Evolutionary conservation across 169 alveolate genomes (phyloP).

Genomic region (Plasmodium cynomolgi): DNA sequence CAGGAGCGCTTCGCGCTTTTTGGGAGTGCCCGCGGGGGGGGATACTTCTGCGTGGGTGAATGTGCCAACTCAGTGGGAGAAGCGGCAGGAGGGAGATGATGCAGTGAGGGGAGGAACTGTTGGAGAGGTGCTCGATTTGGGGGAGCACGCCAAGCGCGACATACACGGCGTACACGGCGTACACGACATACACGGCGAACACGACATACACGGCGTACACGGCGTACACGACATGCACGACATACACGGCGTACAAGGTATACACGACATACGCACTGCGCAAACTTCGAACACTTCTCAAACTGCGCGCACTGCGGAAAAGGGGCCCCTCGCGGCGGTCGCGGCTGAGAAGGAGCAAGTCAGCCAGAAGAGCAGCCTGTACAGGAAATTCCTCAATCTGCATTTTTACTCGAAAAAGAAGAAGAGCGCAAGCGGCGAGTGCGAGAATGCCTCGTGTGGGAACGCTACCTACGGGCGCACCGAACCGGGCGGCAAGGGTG

Average conservation of each 20-base stretch:
- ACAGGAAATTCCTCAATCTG: slow-evolving; percentile 14
- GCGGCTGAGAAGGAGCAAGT: background rate
- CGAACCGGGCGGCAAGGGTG: background rate
- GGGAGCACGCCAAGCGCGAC: background rate
- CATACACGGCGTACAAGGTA: background rate
- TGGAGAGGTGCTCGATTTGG: background rate
- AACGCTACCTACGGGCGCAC: background rate
- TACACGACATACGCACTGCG: background rate
- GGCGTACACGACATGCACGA: background rate
- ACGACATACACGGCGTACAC: background rate
- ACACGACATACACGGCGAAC: background rate
- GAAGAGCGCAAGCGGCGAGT: background rate
- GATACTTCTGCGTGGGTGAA: background rate
- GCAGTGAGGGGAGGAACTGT: background rate
- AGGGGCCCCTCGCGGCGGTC: background rate
- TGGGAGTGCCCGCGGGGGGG: background rate
- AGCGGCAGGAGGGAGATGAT: background rate
- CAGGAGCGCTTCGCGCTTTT: background rate
- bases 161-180: background rate
- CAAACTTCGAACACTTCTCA: too few species aligned
- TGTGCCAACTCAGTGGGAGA: background rate
- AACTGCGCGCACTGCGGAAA: background rate
- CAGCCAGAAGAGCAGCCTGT: slow-evolving; percentile 18
- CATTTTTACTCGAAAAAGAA: slow-evolving; percentile 31
- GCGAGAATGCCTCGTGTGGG: background rate